Evolutionary conservation across 495 filamentous ascomycete genomes (phyloP), one percentile per base, ranked within the genome.

Genomic region (Tuber umbilicatum): DNA sequence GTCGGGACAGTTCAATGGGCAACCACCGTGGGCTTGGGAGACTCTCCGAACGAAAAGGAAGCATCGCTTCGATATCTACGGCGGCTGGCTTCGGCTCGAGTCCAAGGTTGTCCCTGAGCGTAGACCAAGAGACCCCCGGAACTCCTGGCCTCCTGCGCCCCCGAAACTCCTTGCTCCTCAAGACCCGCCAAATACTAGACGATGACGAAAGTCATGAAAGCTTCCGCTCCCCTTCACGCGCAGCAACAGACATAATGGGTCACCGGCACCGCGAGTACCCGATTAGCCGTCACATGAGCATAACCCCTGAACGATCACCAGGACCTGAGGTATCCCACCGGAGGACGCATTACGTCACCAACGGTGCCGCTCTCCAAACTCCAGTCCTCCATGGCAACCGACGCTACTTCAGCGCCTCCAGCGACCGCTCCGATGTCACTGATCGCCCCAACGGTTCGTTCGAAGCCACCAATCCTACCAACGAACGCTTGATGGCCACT

Each of bases 241-340:
- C 89, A 0, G 81, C 83, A n/a, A 89, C 89, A 17, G 89, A 90
- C 71, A 83, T 89, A n/a, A 85, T 78, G 85, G 27, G 83, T 81
- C 60, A 74, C 35, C 74, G 78, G 5, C 71, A 70, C 19, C 50
- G 77, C 9, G 72, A 79, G 19, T 78, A 73, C 70, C 42, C 64
- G 19, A 21, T 50, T 7, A 67, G 40, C 9, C 60, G 69, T 16
- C 69, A 71, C 38, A 68, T 78, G 68, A 64, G 55, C 55, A 35
- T 64, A 31, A 73, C 76, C n/a, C 76, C 76, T 17, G 71, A 76
- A 5, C 73, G 73, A 35, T 73, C 73, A 10, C 40, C 47, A 41
- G 73, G 75, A 16, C 72, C 50, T 5, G 72, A 64, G 16, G 41
- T 80, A 1, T 74, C 79, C 0, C 79, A 78, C 0, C 69, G 79